Base-by-base conservation (phyloP, 2,329 filamentous ascomycete genomes). In the Grosmannia clavigera region DNA sequence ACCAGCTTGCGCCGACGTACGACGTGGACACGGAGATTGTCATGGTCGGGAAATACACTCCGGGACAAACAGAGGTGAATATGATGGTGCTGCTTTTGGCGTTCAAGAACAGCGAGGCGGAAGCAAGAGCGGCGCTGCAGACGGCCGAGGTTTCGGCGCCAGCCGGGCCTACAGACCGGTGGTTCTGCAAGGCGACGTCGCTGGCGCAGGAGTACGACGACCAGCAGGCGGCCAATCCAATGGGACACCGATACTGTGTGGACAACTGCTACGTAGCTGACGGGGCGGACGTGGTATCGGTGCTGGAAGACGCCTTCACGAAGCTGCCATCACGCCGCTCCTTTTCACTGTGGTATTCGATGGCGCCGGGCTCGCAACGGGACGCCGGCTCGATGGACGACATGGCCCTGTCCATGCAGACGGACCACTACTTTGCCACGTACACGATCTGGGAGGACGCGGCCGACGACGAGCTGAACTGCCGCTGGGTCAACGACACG, bases 401-500 rank as follows among this genome's bases (percentile, higher is more conserved):
- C 76, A 82, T 82, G 80, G 80, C 80, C 3, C 68, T 81, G 16
- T 78, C 74, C 33, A 75, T 81, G 75, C 78, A 81, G 59, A 74
- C 73, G 0, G 80, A 82, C 64, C 79, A 82, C 66, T 82, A 82
- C 67, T 77, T 82, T 65, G 78, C 79, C 1, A 59, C 79, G 3
- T 82, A 82, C 64, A 71, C 76, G 0, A 68, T 80, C 2, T 82
- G 77, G 75, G 74, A 79, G 56, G 68, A 78, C 29, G 69, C 67
- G 22, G 62, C 66, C 2, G 77, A 81, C 48, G 79, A 81, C 61
- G 66, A 65, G 0, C 62, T 64, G n/a, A 78, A 74, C 65, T 67
- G 68, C 35, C 62, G 51, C 1, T 82, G 79, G 79, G 71, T 79
- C 1, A 65, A 66, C n/a, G 63, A 70, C 29, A 65, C 74, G 1